Conservation (phyloP, 148 eudicot genomes). For the Agrostemma githago region DNA sequence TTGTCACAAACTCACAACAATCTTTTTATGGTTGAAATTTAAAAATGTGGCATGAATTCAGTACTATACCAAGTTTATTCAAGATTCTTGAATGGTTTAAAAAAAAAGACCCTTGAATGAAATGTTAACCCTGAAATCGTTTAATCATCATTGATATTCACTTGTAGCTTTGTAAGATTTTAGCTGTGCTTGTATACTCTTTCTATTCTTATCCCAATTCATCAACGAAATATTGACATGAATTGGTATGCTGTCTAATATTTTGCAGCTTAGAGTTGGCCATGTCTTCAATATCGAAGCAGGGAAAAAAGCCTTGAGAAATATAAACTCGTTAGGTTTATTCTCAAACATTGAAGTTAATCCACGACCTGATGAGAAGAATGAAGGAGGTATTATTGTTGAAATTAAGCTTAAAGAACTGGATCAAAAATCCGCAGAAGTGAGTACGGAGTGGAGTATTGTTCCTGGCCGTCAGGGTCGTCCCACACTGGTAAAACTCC, state of each 20-base stretch:
- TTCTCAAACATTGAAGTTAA: conserved; percentile 97
- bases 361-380: conserved; percentile 90
- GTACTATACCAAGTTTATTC: too few relatives aligned
- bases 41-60: neutral
- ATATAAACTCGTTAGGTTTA: conserved; percentile 76
- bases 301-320: conserved; percentile 89
- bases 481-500: conserved; percentile 70
- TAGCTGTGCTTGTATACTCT: neutral
- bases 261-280: conserved; percentile 77
- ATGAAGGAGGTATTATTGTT: conserved; percentile 90
- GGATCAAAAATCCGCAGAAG: conserved; percentile 92
- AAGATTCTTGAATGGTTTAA: neutral
- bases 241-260: conserved; percentile 13
- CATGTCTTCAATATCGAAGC: conserved; percentile 89
- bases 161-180: conserved; percentile 6
- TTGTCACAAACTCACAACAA: neutral
- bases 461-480: conserved; percentile 93
- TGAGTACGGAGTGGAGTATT: conserved; percentile 95
- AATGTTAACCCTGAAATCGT: neutral
- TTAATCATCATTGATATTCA: neutral
- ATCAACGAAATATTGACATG: neutral
- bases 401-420: conserved; percentile 94
- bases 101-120: too few relatives aligned
- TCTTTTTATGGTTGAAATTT: neutral
- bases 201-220: too few relatives aligned